Conservation (phyloP, 345 rosid genomes). For the Eucalyptus regnans region DNA sequence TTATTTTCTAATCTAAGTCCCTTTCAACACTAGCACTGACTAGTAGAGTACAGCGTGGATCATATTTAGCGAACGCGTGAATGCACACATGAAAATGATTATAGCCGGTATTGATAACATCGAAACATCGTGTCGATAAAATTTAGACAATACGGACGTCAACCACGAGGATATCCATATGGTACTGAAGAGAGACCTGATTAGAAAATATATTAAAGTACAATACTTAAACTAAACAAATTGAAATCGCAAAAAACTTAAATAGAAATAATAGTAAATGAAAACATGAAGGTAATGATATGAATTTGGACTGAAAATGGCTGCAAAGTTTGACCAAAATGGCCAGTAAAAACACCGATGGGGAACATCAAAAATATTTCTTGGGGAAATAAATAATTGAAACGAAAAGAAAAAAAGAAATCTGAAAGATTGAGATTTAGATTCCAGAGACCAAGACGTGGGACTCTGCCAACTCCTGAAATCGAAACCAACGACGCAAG, state of each 20-base stretch:
- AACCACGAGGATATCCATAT: background rate
- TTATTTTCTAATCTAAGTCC: background rate
- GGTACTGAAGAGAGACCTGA: fast-evolving
- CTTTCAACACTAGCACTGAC: background rate
- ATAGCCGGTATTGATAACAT: background rate
- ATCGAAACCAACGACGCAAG: background rate
- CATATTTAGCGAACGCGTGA: background rate
- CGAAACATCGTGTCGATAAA: background rate
- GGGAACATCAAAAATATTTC: background rate
- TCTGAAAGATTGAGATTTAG: background rate
- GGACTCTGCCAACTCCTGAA: background rate
- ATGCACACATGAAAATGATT: background rate
- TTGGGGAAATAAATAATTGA: background rate
- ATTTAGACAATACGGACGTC: fast-evolving
- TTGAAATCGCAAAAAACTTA: background rate
- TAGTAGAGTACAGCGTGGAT: background rate
- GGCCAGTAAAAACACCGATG: background rate
- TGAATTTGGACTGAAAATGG: background rate
- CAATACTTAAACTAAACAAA: background rate
- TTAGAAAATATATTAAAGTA: background rate
- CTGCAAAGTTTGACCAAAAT: background rate
- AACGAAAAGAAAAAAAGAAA: background rate
- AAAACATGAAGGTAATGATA: background rate
- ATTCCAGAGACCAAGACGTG: background rate
- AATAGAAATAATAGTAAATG: background rate